Conservation (phyloP, 2,329 filamentous ascomycete genomes). For the Penicillium aurantiogriseum region DNA sequence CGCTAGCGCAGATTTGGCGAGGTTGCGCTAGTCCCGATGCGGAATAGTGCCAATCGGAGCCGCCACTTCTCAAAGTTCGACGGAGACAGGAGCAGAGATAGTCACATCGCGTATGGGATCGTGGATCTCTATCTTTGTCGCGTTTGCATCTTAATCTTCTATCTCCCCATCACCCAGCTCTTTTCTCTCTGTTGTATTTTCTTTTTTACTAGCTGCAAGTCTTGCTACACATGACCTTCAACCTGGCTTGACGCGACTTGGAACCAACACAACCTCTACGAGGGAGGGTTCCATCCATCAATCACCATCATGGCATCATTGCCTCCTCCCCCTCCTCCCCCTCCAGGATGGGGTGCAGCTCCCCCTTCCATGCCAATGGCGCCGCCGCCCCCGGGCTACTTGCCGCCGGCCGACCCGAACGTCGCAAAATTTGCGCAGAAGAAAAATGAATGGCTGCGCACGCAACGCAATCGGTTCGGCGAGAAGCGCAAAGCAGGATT, state of each 20-base stretch:
- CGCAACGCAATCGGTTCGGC: constrained; percentile 86
- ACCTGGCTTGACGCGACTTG: constrained; percentile 38
- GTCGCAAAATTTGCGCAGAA: constrained; percentile 95
- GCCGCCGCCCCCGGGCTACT: constrained; percentile 83
- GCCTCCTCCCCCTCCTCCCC: constrained; percentile 67
- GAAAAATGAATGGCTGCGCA: constrained; percentile 97
- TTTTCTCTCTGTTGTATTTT: neutral
- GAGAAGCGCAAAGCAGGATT: constrained; percentile 97
- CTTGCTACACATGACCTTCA: constrained; percentile 20
- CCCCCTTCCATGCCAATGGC: constrained; percentile 56
- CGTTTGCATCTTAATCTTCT: constrained; percentile 11
- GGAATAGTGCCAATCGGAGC: constrained; percentile 36
- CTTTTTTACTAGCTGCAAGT: constrained; percentile 1
- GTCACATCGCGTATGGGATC: constrained; percentile 14
- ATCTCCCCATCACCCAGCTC: neutral
- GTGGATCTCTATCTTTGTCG: constrained; percentile 14
- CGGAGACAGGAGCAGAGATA: constrained; percentile 23
- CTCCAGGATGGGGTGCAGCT: constrained; percentile 62
- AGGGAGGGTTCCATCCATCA: constrained; percentile 26
- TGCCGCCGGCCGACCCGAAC: constrained; percentile 75
- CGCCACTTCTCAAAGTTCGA: constrained; percentile 41
- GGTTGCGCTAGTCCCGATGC: constrained; percentile 38
- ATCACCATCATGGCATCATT: constrained; percentile 55
- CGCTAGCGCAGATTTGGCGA: constrained; percentile 41
- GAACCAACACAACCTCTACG: constrained; percentile 25